phyloP scores from a whole-genome alignment of 306 rosid species.

The Cicer arietinum region DNA sequence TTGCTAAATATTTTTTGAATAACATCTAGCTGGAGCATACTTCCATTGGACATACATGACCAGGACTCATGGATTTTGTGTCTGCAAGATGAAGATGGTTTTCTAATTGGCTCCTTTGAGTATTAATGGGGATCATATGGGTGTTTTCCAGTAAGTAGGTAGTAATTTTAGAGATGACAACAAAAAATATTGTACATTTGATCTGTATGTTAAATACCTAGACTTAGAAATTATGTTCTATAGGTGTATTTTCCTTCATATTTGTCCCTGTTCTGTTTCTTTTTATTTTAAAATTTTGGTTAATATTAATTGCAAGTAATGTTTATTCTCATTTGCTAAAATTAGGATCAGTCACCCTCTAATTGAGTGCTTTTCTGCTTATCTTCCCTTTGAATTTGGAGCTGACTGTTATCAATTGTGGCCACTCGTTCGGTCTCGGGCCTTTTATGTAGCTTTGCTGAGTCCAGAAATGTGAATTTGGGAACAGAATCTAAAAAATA shows the following conservation, averaged over 20 bases:
- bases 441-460: constrained; percentile 5
- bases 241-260: constrained; percentile 35
- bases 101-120: constrained; percentile 45
- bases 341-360: background rate
- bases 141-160: constrained; percentile 46
- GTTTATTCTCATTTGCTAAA: constrained; percentile 41
- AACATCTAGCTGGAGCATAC: constrained; percentile 56
- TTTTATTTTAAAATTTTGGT: constrained; percentile 24
- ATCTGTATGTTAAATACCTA: constrained; percentile 53
- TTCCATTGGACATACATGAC: constrained; percentile 46
- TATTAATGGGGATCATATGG: constrained; percentile 43
- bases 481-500: background rate
- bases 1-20: constrained; percentile 51
- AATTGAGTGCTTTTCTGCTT: constrained; percentile 17
- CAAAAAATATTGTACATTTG: constrained; percentile 66
- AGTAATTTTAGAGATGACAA: constrained; percentile 48
- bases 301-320: constrained; percentile 41
- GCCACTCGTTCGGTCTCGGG: background rate
- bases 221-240: constrained; percentile 58
- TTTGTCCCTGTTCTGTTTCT: background rate
- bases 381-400: constrained; percentile 1
- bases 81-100: constrained; percentile 46
- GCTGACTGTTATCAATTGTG: background rate
- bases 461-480: constrained; percentile 18
- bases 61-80: constrained; percentile 45